These are phyloP conservation scores for Nosema muscidifuracis DNA, from an alignment of 371 early-diverging fungal species.

Conservation along the genomic window DNA sequence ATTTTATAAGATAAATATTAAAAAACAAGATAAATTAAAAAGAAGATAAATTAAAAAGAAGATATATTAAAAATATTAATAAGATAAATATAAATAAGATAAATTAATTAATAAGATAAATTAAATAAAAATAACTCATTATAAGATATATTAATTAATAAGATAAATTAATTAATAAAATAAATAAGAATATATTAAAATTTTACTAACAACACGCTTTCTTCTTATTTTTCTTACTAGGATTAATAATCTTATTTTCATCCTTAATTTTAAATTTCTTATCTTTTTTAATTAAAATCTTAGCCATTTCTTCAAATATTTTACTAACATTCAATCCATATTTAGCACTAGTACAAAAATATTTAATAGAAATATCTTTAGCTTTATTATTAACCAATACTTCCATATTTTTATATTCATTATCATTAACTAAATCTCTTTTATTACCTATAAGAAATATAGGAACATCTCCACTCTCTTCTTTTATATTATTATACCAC, in stretches of 20 bases:
- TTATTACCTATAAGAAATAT: slow-evolving; percentile 98
- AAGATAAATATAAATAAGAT: no score
- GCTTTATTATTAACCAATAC: slow-evolving; percentile 80
- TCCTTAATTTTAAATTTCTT: background rate
- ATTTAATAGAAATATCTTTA: slow-evolving; percentile 71
- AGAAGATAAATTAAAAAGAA: no score
- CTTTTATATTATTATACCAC: slow-evolving; percentile 93
- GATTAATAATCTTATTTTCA: background rate
- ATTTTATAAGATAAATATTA: no score
- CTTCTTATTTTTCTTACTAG: background rate
- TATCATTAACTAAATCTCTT: slow-evolving; percentile 71
- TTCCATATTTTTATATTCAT: slow-evolving; percentile 66
- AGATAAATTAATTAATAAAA: no score
- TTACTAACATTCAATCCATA: slow-evolving; percentile 77
- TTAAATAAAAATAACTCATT: no score
- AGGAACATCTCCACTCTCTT: slow-evolving; percentile 88
- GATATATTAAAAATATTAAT: no score
- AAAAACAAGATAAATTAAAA: no score
- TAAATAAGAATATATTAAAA: no score
- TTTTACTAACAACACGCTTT: slow-evolving; percentile 4
- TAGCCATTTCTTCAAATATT: slow-evolving; percentile 49
- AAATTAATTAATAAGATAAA: no score
- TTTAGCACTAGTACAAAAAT: slow-evolving; percentile 84
- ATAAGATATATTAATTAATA: no score
- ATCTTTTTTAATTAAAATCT: slow-evolving; percentile 61